phyloP scores from a whole-genome alignment of 176 grass and related monocot genomes.

The Oryza australiensis region DNA sequence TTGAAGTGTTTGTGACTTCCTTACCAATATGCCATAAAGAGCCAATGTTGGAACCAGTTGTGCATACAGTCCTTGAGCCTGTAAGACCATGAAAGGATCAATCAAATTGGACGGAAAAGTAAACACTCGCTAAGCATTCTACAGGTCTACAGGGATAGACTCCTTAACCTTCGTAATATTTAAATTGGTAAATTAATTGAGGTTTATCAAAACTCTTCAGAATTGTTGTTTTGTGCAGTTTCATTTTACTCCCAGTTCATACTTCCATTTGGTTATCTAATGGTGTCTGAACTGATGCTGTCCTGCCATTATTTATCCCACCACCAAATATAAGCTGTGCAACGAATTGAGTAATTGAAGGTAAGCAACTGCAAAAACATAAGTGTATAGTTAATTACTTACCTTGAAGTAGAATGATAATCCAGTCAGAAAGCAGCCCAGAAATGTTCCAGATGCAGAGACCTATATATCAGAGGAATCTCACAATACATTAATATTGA shows the following conservation, averaged over 20 bases:
- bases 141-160: neutral
- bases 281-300: neutral
- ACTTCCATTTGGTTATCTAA: conserved; percentile 10
- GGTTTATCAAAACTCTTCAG: conserved; percentile 1
- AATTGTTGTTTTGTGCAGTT: neutral
- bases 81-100: conserved; percentile 35
- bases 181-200: neutral
- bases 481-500: neutral
- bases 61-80: conserved; percentile 49
- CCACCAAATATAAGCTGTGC: neutral
- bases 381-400: neutral
- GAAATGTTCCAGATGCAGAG: conserved; percentile 67
- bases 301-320: conserved; percentile 1
- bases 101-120: neutral
- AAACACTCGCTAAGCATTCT: neutral
- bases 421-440: conserved; percentile 63
- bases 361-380: neutral
- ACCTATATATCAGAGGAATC: conserved; percentile 44
- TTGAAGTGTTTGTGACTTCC: neutral
- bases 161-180: neutral
- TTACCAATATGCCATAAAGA: conserved; percentile 78
- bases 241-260: conserved; percentile 24
- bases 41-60: conserved; percentile 54
- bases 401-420: conserved; percentile 42
- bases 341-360: neutral